Evolutionary conservation across 139 green algal genomes (phyloP), one percentile per base, ranked within the genome.

Genomic region (Medakamo hakoo): DNA sequence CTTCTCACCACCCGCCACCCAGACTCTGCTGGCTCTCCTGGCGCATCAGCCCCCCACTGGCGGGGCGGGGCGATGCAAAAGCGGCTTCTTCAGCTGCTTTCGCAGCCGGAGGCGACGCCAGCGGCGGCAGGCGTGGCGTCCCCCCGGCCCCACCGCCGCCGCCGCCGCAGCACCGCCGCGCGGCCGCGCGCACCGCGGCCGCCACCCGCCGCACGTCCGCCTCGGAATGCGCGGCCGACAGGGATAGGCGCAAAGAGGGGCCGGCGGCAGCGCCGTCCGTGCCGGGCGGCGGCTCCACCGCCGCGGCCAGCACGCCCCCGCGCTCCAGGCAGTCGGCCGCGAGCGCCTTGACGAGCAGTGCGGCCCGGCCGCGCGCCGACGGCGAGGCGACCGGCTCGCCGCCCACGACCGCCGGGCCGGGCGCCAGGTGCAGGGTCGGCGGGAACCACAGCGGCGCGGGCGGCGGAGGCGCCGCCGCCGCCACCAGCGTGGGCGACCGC

Each of bases 401-500:
- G 30, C 55, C 58, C 16, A 30, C 5, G 19, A 57, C 49, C 20
- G 65, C 58, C 14, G 71, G 60, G 27, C 59, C 64, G n/a, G 88
- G 69, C 20, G 67, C 59, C 40, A 90, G 55, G 68, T 88, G 82
- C 16, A 88, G 60, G 19, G 87, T 20, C 4, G 83, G 81, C 4
- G 81, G 83, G n/a, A n/a, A n/a, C n/a, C n/a, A n/a, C n/a, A n/a
- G n/a, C n/a, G n/a, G n/a, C n/a, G n/a, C n/a, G n/a, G n/a, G n/a
- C n/a, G n/a, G n/a, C n/a, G n/a, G n/a, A n/a, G n/a, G n/a, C n/a
- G n/a, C n/a, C n/a, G n/a, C n/a, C n/a, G n/a, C n/a, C n/a, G n/a
- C n/a, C n/a, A n/a, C n/a, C n/a, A n/a, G n/a, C n/a, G n/a, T n/a
- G n/a, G n/a, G n/a, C n/a, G n/a, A n/a, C n/a, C n/a, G n/a, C n/a